A percentile compares a stretch with the other conserved stretches of the same genome.
phyloP scores from a whole-genome alignment of 257 asterid genomes.

The Fraxinus quadrangulata region DNA sequence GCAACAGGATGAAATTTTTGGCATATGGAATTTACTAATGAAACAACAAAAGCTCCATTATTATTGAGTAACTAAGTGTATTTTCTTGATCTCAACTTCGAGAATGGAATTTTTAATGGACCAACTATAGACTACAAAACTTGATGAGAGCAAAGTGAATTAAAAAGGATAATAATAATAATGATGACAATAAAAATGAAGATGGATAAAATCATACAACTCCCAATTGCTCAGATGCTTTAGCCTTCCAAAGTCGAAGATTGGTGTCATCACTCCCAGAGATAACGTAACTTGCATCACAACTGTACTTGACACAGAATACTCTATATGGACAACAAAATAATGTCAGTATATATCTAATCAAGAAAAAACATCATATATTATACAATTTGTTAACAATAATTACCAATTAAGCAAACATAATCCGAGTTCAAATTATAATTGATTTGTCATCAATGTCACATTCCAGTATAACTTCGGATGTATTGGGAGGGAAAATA shows the following conservation, averaged over 20 bases:
- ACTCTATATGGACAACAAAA: conserved; percentile 54
- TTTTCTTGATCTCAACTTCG: background rate
- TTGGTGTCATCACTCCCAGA: conserved; percentile 98
- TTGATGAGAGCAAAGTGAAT: background rate
- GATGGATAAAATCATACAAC: conserved; percentile 61
- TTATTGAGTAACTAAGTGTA: background rate
- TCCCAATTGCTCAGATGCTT: conserved; percentile 94
- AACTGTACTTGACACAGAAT: conserved; percentile 89
- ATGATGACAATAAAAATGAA: background rate
- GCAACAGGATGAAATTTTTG: background rate
- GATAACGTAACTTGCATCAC: conserved; percentile 77
- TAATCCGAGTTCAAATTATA: background rate
- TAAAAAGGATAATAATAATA: conserved; percentile 6
- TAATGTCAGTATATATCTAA: conserved; percentile 26
- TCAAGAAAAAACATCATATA: background rate
- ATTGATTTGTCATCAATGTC: background rate
- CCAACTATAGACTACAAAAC: background rate
- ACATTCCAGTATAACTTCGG: background rate
- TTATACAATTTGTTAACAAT: background rate
- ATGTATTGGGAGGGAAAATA: conserved; percentile 7
- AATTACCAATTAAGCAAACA: conserved; percentile 3
- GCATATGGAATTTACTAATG: background rate
- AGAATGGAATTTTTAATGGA: background rate
- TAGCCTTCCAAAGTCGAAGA: conserved; percentile 97
- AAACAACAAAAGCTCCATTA: background rate